Evolutionary conservation across 306 rosid species (phyloP).

Genomic region (Quercus berberidifolia): DNA sequence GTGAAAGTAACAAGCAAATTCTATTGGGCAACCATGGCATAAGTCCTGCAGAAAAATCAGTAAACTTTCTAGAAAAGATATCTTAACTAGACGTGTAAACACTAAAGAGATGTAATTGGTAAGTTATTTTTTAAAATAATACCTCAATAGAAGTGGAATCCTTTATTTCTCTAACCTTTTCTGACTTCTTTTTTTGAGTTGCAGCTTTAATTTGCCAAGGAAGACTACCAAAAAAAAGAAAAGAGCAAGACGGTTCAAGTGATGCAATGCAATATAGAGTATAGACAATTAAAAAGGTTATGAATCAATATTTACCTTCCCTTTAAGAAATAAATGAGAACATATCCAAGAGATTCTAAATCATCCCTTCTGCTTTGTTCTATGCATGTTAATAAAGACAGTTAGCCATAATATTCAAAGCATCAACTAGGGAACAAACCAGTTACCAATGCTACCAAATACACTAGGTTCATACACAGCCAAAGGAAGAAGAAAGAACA

Average conservation of each 20-base stretch:
- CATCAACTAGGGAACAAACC: not conserved
- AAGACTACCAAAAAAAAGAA: not conserved
- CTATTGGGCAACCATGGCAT: not conserved
- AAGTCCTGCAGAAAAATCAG: not conserved
- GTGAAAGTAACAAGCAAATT: not conserved
- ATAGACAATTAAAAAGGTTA: not conserved
- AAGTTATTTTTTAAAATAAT: not conserved
- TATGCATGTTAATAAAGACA: not conserved
- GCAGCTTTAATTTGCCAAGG: not conserved
- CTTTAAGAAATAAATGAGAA: not conserved
- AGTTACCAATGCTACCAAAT: not conserved
- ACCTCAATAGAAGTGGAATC: not conserved
- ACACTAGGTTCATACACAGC: not conserved
- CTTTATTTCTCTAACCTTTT: not conserved
- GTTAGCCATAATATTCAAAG: not conserved
- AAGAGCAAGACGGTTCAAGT: not conserved
- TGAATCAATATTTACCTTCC: not conserved
- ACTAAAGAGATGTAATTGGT: not conserved
- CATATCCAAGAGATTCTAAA: slow-evolving; percentile 2
- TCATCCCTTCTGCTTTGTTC: not conserved
- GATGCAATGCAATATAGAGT: not conserved
- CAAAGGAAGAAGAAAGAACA: not conserved
- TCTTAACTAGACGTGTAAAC: not conserved
- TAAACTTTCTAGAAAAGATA: not conserved
- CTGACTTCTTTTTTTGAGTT: not conserved